Evolutionary conservation across 257 asterid genomes (phyloP).

Genomic region (Penstemon davidsonii): DNA sequence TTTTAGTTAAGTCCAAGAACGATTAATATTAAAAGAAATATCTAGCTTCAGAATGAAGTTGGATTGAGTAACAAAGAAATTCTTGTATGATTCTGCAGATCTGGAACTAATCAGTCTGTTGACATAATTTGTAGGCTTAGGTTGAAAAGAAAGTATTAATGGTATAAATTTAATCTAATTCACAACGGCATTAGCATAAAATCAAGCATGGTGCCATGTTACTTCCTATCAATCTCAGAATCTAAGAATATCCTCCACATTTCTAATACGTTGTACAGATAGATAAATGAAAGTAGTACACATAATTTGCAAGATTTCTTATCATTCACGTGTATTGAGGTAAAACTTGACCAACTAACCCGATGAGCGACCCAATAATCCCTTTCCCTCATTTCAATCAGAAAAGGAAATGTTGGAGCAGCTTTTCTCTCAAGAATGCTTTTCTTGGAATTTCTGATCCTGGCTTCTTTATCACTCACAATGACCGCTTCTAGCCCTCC

Average conservation of each 20-base stretch:
- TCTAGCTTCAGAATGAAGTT: background rate
- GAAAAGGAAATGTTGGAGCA: slow-evolving; percentile 68
- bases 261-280: slow-evolving; percentile 7
- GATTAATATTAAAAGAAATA: too few relatives aligned
- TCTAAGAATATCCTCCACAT: background rate
- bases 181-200: background rate
- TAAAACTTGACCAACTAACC: slow-evolving; percentile 47
- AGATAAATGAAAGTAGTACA: background rate
- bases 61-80: slow-evolving; percentile 15
- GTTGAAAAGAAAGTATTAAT: background rate
- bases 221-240: background rate
- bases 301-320: slow-evolving; percentile 9
- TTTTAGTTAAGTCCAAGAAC: too few relatives aligned
- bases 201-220: slow-evolving; percentile 6
- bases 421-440: slow-evolving; percentile 65
- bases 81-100: slow-evolving; percentile 1
- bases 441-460: slow-evolving; percentile 54
- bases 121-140: background rate
- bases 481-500: slow-evolving; percentile 62
- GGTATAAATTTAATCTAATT: background rate
- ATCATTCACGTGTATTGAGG: slow-evolving; percentile 13
- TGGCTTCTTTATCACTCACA: slow-evolving; percentile 64
- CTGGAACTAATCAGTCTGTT: slow-evolving; percentile 9
- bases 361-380: slow-evolving; percentile 70
- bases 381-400: slow-evolving; percentile 73